Evolutionary conservation across 2,329 filamentous ascomycete species (phyloP).

Genomic region (Aureobasidium namibiae): DNA sequence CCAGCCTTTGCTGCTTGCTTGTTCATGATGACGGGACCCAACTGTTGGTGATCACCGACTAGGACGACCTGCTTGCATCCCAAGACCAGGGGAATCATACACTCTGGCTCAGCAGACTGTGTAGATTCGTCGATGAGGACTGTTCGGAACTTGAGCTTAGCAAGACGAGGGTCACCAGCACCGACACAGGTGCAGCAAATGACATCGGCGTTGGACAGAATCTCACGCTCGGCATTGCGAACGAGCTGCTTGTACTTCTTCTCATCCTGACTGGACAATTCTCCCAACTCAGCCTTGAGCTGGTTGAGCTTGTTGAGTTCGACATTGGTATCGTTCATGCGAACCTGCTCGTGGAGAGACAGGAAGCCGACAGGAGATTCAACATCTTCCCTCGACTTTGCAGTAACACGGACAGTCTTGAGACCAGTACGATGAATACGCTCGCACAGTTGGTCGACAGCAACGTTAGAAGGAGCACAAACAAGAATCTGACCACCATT

Average conservation of each 20-base stretch:
- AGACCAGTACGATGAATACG: conserved; percentile 89
- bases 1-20: conserved; percentile 98
- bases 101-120: conserved; percentile 95
- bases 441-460: conserved; percentile 95
- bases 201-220: conserved; percentile 89
- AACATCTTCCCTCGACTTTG: conserved; percentile 96
- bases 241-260: conserved; percentile 98
- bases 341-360: conserved; percentile 91
- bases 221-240: conserved; percentile 87
- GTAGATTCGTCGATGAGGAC: conserved; percentile 98
- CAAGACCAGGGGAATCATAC: conserved; percentile 94
- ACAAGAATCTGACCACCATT: conserved; percentile 92
- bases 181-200: conserved; percentile 99
- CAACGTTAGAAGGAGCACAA: conserved; percentile 95
- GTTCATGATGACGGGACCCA: conserved; percentile 99
- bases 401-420: conserved; percentile 96
- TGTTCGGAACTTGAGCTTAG: conserved; percentile 97
- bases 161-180: conserved; percentile 86
- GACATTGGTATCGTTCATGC: conserved; percentile 92
- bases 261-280: conserved; percentile 90
- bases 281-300: conserved; percentile 83
- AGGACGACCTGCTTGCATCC: conserved; percentile 99
- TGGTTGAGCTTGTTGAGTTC: conserved; percentile 88
- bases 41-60: conserved; percentile 94
- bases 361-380: conserved; percentile 97